Base-by-base conservation (phyloP, 164 flowering plant species). In the Vitis cinerea region DNA sequence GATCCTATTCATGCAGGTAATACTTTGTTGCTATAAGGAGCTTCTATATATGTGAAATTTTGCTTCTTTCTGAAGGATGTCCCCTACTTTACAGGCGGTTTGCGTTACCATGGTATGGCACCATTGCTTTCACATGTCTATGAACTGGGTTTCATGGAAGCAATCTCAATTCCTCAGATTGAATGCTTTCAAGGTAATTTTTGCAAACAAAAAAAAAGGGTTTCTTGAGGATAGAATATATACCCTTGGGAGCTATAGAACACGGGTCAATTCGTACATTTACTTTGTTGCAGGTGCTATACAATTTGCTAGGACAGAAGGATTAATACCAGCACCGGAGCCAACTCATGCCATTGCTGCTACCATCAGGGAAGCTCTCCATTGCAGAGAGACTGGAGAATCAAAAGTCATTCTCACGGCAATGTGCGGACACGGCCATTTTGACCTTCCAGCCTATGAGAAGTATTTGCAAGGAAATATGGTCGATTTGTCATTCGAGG, bases 261-360 rank as follows among this genome's bases (percentile, higher is more conserved):
- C 44, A 6, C 44, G 0, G 7, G 44, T 37, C 44, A 37, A 37
- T 37, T 3, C 44, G 7, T 37, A 37, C 44, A 37, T 37, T 3
- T 37, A 37, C 7, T 55, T 72, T 69, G 54, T 73, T 67, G 61
- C 78, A 95, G 99, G 96, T 68, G 98, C 98, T 12, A 84, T 95
- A 74, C 80, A 90, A 72, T 92, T 95, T 87, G 97, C 94, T 10
- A 80, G 98, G 69, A 16, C 89, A 1, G 97, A 93, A 81, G 99
- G 99, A 60, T 58, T 90, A 58, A 95, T 95, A 70, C 93, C 98
- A 10, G 99, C 99, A 17, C 98, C 98, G 1, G 98, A 95, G 73
- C 98, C 99, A 55, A 87, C 96, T 61, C 99, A 95, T 81, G 97
- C 99, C 53, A 93, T 95, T 66, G 99, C 99, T 55, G 99, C 99